Percentiles rank a stretch among this genome's conserved stretches.
These are phyloP conservation scores for Ganoderma multipileum DNA, from an alignment of 1,284 basidiomycete species.

Conservation along the genomic window DNA sequence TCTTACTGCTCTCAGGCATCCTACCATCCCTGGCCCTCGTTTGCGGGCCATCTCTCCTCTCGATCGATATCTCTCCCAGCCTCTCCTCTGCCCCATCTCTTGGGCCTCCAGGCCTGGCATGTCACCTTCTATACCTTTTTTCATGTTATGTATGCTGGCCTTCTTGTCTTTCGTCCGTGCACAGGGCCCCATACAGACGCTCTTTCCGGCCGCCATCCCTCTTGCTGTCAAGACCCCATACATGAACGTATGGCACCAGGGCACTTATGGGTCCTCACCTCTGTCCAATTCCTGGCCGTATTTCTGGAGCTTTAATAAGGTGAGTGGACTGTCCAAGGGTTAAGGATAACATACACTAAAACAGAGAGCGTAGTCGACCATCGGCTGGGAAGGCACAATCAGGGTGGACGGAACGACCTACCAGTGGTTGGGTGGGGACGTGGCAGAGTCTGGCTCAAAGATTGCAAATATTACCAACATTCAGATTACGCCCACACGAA, in stretches of 20 bases:
- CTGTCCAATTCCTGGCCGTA: slow-evolving; percentile 16
- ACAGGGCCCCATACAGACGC: slow-evolving; percentile 16
- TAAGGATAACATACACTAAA: background rate
- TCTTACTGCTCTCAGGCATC: too few relatives aligned
- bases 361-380: background rate
- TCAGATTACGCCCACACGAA: slow-evolving; percentile 28
- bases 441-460: background rate
- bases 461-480: slow-evolving; percentile 18
- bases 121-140: too few relatives aligned
- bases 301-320: slow-evolving; percentile 8
- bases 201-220: slow-evolving; percentile 25
- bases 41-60: too few relatives aligned
- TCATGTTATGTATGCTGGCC: too few relatives aligned
- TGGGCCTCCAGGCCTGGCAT: too few relatives aligned
- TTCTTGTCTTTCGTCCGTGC: slow-evolving; percentile 12
- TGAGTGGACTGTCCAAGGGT: background rate
- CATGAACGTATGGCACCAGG: slow-evolving; percentile 21
- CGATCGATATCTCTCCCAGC: too few relatives aligned
- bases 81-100: too few relatives aligned
- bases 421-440: slow-evolving; percentile 27
- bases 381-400: slow-evolving; percentile 32
- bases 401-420: slow-evolving; percentile 32
- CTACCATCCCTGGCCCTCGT: too few relatives aligned
- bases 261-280: background rate
- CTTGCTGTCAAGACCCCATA: slow-evolving; percentile 13